These are phyloP conservation scores for Umbellularia californica DNA, from an alignment of 164 flowering plant species.

Conservation along the genomic window DNA sequence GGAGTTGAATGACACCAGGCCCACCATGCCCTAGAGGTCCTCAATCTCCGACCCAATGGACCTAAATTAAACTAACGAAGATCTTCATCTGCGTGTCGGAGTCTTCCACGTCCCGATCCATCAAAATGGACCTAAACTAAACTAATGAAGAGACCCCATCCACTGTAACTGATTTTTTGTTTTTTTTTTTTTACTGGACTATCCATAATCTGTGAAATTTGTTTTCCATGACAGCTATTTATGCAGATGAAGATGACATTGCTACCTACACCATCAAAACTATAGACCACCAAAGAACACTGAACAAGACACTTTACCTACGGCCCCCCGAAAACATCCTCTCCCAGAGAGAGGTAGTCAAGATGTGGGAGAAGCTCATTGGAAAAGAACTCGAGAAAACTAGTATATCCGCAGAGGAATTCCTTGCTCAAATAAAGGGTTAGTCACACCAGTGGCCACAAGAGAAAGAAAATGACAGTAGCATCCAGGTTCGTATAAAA, in stretches of 20 bases:
- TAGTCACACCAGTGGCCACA: neutral
- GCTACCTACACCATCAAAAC: conserved; percentile 58
- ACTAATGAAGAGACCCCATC: too few relatives aligned
- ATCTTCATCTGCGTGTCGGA: too few relatives aligned
- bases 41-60: too few relatives aligned
- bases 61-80: too few relatives aligned
- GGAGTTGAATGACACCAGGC: too few relatives aligned
- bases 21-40: too few relatives aligned
- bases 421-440: conserved; percentile 45
- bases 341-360: conserved; percentile 50
- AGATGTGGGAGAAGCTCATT: conserved; percentile 61
- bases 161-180: too few relatives aligned
- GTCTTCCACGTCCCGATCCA: too few relatives aligned
- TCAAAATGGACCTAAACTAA: too few relatives aligned
- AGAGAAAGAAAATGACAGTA: too few relatives aligned
- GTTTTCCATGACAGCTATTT: conserved; percentile 34
- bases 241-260: conserved; percentile 61
- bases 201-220: neutral
- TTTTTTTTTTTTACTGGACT: too few relatives aligned
- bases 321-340: conserved; percentile 59
- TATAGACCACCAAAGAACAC: conserved; percentile 60
- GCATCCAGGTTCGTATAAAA: too few relatives aligned
- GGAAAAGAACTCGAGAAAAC: conserved; percentile 41
- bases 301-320: conserved; percentile 61
- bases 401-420: conserved; percentile 35